Evolutionary conservation across 768 basidiomycete genomes (phyloP), one percentile per base, ranked within the genome.

Genomic region (Psilocybe sp.): DNA sequence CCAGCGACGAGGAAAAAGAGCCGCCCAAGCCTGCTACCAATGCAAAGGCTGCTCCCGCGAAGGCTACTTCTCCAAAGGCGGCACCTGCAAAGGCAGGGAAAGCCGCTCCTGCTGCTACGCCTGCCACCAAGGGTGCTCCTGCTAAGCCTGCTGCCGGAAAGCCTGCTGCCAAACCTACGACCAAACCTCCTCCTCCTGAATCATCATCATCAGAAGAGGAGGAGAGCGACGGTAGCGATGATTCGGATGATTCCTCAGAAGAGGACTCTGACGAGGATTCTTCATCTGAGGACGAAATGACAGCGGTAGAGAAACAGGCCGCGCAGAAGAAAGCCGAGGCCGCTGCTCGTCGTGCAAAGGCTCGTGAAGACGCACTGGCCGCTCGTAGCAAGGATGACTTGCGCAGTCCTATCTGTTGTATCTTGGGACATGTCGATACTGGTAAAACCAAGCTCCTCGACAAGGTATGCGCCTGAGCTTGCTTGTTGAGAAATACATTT

Each of bases 371-470:
- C 23, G 95, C 97, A 2, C 67, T 95, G 51, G 90, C 94, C 37
- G 89, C 88, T 4, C 72, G 92, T 45, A 92, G 72, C 65, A 93
- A 90, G 67, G 93, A 98, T 58, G 73, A 98, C 64, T 71, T 99
- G 41, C 88, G 97, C 38, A 92, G 88, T 65, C 97, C 97, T 12
- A 99, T 99, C 64, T 98, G 96, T 65, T 98, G 96, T 81, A 99
- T 99, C 60, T 69, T 99, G 54, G 97, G 97, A 52, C 97, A 99
- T 67, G 97, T 99, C 79, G 97, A 99, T 76, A 98, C 95, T 4
- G 97, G 97, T 52, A 99, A 99, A 73, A 99, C 97, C 12, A 98
- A 97, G 69, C 74, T 99, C 35, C 70, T 99, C 59, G 97, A 99
- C 68, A 98, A 98, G 80, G 93, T 91, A 47, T 47, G 77, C 60